Conservation (phyloP, 1,284 basidiomycete genomes). For the Tylopilus sp. region DNA sequence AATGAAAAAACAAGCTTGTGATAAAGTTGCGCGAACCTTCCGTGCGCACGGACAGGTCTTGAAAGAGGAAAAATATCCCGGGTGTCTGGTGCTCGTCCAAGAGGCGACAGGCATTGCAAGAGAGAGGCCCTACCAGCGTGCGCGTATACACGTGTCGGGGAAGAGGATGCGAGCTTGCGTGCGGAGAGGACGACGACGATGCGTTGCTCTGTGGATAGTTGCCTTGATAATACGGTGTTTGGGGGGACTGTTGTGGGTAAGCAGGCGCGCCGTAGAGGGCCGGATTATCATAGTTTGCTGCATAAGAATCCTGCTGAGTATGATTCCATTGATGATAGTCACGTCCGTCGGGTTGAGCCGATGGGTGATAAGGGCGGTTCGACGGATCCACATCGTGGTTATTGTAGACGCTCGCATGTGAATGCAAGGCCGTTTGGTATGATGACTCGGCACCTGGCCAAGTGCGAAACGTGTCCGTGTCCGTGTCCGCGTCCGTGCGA, state of each 20-base stretch:
- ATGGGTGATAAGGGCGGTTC: constrained; percentile 30
- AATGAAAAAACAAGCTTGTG: constrained; percentile 27
- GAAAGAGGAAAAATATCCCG: constrained; percentile 87
- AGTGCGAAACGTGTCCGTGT: constrained; percentile 37
- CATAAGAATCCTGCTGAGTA: constrained; percentile 38
- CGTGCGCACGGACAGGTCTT: constrained; percentile 83
- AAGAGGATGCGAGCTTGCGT: constrained; percentile 42
- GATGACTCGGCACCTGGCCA: constrained; percentile 40
- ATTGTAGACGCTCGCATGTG: constrained; percentile 28
- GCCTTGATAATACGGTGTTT: constrained; percentile 31
- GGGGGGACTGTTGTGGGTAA: constrained; percentile 33
- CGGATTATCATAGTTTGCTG: constrained; percentile 24
- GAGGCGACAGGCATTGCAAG: constrained; percentile 79
- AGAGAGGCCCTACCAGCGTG: constrained; percentile 85
- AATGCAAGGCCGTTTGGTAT: constrained; percentile 34
- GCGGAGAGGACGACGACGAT: constrained; percentile 35
- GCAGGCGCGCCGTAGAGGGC: constrained; percentile 28
- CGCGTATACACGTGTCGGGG: constrained; percentile 74
- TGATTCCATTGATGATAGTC: constrained; percentile 33
- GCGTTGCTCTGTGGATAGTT: constrained; percentile 29
- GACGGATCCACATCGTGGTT: constrained; percentile 35
- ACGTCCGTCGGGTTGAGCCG: constrained; percentile 34
- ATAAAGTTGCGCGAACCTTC: constrained; percentile 56
- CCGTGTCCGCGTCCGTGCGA: constrained; percentile 37
- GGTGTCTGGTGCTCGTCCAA: constrained; percentile 78